Evolutionary conservation across 1,139 yeast species (phyloP).

Genomic region (Pichia sp.): DNA sequence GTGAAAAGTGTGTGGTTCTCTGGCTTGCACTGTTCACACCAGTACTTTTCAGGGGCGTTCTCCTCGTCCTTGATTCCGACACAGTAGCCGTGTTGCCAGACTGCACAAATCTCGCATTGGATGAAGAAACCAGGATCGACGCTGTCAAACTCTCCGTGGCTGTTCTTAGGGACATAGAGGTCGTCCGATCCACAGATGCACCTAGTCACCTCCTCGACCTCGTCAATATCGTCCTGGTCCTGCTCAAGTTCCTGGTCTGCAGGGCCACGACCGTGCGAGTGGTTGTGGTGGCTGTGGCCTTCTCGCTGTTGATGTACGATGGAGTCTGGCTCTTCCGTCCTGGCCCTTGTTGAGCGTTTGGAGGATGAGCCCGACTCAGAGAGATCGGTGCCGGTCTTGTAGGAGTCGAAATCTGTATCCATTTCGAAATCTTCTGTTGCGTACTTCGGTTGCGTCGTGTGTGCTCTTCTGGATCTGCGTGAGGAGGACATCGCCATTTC

Average conservation of each 20-base stretch:
- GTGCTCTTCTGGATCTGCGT: conserved; percentile 29
- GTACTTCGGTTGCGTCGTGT: conserved; percentile 17
- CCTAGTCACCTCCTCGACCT: conserved; percentile 68
- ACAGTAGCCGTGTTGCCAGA: conserved; percentile 97
- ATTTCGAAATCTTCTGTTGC: conserved; percentile 16
- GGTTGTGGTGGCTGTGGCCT: conserved; percentile 16
- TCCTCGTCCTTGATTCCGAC: conserved; percentile 74
- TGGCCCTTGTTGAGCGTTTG: conserved; percentile 10
- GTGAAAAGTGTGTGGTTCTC: conserved; percentile 60
- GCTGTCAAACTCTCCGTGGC: conserved; percentile 52
- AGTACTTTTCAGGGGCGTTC: conserved; percentile 84
- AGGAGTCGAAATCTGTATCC: conserved; percentile 16
- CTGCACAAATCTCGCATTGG: conserved; percentile 89
- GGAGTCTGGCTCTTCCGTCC: neutral
- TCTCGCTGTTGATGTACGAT: conserved; percentile 7
- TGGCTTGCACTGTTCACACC: conserved; percentile 89
- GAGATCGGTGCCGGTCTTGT: neutral
- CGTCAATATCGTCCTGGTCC: conserved; percentile 39
- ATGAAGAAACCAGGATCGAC: conserved; percentile 76
- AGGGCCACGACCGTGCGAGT: conserved; percentile 10
- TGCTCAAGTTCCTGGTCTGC: conserved; percentile 40
- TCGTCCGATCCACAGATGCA: conserved; percentile 85
- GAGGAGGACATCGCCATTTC: conserved; percentile 29
- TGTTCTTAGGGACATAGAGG: conserved; percentile 49
- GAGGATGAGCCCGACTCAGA: conserved; percentile 3